phyloP scores from a whole-genome alignment of 352 stramenopile species.

The Aphanomyces stellatus region DNA sequence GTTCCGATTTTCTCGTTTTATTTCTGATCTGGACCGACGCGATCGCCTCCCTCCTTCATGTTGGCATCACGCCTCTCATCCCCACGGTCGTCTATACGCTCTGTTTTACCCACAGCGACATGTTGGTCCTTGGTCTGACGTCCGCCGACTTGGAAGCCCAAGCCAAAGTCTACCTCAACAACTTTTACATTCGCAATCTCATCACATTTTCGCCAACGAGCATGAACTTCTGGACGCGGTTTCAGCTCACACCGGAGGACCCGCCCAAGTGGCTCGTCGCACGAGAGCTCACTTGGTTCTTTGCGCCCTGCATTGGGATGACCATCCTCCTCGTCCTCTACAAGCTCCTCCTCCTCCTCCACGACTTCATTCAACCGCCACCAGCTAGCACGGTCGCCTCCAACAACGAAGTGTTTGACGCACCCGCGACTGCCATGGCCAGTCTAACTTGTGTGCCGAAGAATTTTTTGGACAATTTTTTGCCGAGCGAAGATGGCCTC shows the following conservation, averaged over 20 bases:
- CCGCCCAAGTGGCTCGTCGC: not conserved
- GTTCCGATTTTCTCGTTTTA: constrained; percentile 7
- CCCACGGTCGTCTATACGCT: not conserved
- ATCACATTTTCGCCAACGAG: not conserved
- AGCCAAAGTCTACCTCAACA: not conserved
- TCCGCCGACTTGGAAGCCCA: not conserved
- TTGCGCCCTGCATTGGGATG: constrained; percentile 9
- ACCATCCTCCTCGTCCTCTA: not conserved
- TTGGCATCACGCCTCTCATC: not conserved
- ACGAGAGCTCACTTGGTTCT: constrained; percentile 11
- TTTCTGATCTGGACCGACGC: constrained; percentile 14
- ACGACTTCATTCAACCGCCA: no score
- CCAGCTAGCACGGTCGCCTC: no score
- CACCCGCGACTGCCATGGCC: no score
- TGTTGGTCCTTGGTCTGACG: not conserved
- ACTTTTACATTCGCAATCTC: constrained; percentile 1
- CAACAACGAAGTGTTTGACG: not conserved
- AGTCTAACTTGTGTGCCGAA: not conserved
- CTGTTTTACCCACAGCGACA: not conserved
- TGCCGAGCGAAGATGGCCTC: not conserved
- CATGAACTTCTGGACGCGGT: constrained; percentile 12
- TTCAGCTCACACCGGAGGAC: not conserved
- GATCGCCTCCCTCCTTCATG: not conserved
- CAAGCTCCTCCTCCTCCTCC: not conserved
- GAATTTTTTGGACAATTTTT: constrained; percentile 7